Percentiles rank a stretch among this genome's conserved stretches.
These are phyloP conservation scores for Dendrocalamus sinicus DNA, from an alignment of 176 grass and related monocot genomes.

Conservation along the genomic window DNA sequence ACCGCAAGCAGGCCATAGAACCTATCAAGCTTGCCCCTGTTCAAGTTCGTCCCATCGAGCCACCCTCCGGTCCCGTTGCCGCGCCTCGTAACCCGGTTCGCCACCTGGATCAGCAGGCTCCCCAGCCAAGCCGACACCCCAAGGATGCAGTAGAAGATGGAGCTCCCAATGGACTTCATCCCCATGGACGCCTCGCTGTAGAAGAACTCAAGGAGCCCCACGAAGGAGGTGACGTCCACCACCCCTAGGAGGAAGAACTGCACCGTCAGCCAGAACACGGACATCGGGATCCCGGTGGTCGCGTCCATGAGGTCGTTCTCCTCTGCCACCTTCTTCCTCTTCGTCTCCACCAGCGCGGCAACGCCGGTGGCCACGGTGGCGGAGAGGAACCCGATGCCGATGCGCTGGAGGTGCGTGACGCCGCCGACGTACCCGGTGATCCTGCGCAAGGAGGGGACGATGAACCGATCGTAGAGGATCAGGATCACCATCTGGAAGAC, in stretches of 20 bases:
- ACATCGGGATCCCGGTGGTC: slow-evolving; percentile 56
- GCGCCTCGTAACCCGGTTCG: slow-evolving; percentile 58
- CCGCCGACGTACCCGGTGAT: slow-evolving; percentile 69
- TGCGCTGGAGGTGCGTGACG: slow-evolving; percentile 73
- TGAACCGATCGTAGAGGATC: slow-evolving; percentile 63
- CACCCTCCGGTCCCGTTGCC: slow-evolving; percentile 47
- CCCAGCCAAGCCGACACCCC: slow-evolving; percentile 69
- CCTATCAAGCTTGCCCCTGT: slow-evolving; percentile 64
- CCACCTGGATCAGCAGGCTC: slow-evolving; percentile 67
- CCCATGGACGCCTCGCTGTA: slow-evolving; percentile 73
- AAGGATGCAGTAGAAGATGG: slow-evolving; percentile 78
- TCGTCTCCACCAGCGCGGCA: slow-evolving; percentile 68
- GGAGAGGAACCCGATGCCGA: slow-evolving; percentile 68
- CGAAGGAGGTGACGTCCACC: slow-evolving; percentile 86
- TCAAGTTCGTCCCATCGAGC: slow-evolving; percentile 76
- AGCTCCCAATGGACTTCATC: slow-evolving; percentile 85
- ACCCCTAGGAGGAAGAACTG: slow-evolving; percentile 88
- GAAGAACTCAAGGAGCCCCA: slow-evolving; percentile 89
- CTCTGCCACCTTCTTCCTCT: slow-evolving; percentile 44
- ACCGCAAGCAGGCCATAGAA: slow-evolving; percentile 73
- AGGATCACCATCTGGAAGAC: slow-evolving; percentile 80
- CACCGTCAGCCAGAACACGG: slow-evolving; percentile 68
- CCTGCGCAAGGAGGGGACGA: slow-evolving; percentile 60
- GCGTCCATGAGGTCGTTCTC: slow-evolving; percentile 35
- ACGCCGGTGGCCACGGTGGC: slow-evolving; percentile 48